Percentiles rank a stretch among this genome's conserved stretches.
These are phyloP conservation scores for Penicillium capsulatum DNA, from an alignment of 2,329 filamentous ascomycete genomes.

Conservation along the genomic window DNA sequence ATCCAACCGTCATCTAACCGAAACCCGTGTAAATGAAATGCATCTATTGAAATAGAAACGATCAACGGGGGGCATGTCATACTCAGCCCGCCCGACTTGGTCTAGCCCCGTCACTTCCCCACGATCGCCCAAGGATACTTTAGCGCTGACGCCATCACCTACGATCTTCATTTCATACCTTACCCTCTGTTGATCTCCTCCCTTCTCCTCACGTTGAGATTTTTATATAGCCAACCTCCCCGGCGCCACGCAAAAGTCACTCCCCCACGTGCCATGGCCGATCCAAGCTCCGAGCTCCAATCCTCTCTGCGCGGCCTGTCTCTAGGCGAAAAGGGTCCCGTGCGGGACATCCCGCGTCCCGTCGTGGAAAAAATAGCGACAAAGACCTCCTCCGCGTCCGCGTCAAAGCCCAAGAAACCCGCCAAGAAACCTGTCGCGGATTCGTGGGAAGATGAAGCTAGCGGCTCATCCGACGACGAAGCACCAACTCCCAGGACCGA, in stretches of 20 bases:
- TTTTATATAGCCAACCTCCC: too few species aligned
- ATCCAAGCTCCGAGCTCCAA: constrained; percentile 27
- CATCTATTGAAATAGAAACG: too few species aligned
- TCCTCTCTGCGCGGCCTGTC: constrained; percentile 30
- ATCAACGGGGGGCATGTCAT: too few species aligned
- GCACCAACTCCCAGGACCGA: constrained; percentile 10
- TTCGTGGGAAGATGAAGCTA: constrained; percentile 72
- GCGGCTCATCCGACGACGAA: constrained; percentile 42
- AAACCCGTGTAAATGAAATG: too few species aligned
- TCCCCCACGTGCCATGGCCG: constrained; percentile 17
- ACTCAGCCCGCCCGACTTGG: constrained; percentile 4
- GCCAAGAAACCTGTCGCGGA: constrained; percentile 53
- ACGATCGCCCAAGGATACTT: constrained; percentile 22
- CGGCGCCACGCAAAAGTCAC: not conserved
- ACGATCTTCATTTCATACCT: constrained; percentile 9
- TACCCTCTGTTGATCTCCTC: not conserved
- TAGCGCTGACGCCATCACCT: constrained; percentile 23
- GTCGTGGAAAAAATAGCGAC: constrained; percentile 6
- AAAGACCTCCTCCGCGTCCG: not conserved
- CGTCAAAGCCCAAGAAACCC: constrained; percentile 18
- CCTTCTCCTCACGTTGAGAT: too few species aligned
- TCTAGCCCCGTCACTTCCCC: constrained; percentile 20
- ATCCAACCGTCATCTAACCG: too few species aligned
- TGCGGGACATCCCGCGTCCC: constrained; percentile 28
- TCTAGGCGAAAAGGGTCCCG: constrained; percentile 29